Percentiles rank a stretch among this genome's conserved stretches.
phyloP scores from a whole-genome alignment of 176 grass and related monocot genomes.

The Triticum turgidum region DNA sequence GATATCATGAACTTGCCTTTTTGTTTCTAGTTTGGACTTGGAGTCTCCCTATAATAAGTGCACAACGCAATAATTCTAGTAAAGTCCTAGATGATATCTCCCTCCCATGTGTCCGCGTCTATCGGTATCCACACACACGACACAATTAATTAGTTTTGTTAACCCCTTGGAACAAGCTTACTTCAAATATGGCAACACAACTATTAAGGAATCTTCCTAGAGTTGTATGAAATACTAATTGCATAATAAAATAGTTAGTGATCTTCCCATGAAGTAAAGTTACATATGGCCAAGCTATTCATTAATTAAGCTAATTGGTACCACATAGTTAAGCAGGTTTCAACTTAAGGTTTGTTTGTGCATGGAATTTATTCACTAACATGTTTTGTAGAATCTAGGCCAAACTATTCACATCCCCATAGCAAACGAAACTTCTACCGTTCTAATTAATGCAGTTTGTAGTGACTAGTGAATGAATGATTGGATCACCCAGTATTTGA shows the following conservation, averaged over 20 bases:
- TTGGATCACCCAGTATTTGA: not conserved
- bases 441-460: not conserved
- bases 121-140: not conserved
- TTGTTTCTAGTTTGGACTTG: not conserved
- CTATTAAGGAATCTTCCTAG: not conserved
- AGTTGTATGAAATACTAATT: not conserved
- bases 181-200: not conserved
- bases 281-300: too few species aligned
- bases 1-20: constrained; percentile 21
- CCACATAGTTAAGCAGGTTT: not conserved
- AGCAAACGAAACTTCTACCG: not conserved
- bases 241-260: not conserved
- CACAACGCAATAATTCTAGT: constrained; percentile 30
- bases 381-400: not conserved
- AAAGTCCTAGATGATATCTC: constrained; percentile 15
- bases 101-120: not conserved
- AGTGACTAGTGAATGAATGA: not conserved
- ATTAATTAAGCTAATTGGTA: not conserved
- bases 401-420: not conserved
- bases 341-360: not conserved
- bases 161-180: not conserved
- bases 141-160: not conserved
- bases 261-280: not conserved
- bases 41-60: constrained; percentile 35
- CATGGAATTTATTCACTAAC: not conserved